A percentile compares a stretch with the other conserved stretches of the same genome.
Evolutionary conservation across 805 yeast genomes (phyloP).

Genomic region (Kodamaea nitidulidarum): DNA sequence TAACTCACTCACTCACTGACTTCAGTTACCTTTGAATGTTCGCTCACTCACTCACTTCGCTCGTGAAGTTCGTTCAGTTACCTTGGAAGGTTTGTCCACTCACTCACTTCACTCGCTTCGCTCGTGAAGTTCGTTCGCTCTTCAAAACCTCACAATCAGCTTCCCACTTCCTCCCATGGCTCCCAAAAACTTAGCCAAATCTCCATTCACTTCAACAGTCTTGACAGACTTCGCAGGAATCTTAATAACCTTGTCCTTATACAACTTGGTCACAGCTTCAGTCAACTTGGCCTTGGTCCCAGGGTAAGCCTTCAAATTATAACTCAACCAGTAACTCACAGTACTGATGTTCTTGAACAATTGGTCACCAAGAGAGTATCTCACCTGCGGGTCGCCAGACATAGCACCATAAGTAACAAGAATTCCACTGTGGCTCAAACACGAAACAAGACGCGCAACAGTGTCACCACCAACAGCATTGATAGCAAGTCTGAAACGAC

Average conservation of each 20-base stretch:
- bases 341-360: conserved; percentile 29
- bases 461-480: conserved; percentile 30
- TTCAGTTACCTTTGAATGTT: no score
- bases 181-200: not conserved
- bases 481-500: conserved; percentile 28
- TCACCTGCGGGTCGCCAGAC: conserved; percentile 14
- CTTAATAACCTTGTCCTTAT: conserved; percentile 20
- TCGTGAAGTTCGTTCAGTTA: no score
- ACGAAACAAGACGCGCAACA: conserved; percentile 17
- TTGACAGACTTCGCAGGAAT: not conserved
- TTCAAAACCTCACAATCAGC: conserved; percentile 6
- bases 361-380: conserved; percentile 21
- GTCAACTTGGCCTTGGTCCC: conserved; percentile 55
- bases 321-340: conserved; percentile 30
- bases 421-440: conserved; percentile 24
- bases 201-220: conserved; percentile 1
- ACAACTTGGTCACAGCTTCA: conserved; percentile 50
- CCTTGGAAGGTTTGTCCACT: no score
- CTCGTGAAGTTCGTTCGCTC: no score
- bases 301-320: conserved; percentile 41
- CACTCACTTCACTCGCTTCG: no score
- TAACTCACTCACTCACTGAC: no score
- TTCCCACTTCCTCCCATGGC: conserved; percentile 2
- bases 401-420: conserved; percentile 28
- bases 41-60: no score